Base-by-base conservation (phyloP, 148 eudicot genomes). In the Oxyria digyna region DNA sequence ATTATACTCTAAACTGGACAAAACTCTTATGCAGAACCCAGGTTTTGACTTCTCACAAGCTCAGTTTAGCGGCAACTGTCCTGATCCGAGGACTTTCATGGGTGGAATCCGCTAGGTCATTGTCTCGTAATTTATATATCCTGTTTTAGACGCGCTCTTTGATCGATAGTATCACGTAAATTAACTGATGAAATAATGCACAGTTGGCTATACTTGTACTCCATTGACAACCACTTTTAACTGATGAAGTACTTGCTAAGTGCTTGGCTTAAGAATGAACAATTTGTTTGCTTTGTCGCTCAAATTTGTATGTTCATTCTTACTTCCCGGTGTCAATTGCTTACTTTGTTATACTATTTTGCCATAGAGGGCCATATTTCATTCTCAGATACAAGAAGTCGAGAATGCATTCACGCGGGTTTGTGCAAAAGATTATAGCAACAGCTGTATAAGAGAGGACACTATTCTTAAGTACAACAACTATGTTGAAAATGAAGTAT, bases 31-130 rank as follows among this genome's bases (percentile, higher is more conserved):
- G 84, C 89, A 92, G 97, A 92, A 89, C 75, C 97, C 97, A 62
- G 97, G 97, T 42, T 92, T 92, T 48, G 95, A 93, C 75, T 93
- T 93, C 84, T 86, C 98, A 55, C 98, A 89, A 73, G 96, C 98
- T 17, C 91, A 89, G 69, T 93, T 89, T 75, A 67, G 82, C 43
- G 98, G 96, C 50, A 83, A 78, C 78, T 93, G 98, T 71, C 96
- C 98, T 42, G 95, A 93, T 76, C 98, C 98, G 15, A 89, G 84
- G 75, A 89, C 98, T 11, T 93, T 89, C 83, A 85, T 93, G 96
- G 98, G 98, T 14, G 96, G 98, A 67, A 89, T 93, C 52, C 71
- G 67, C 62, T 81, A 75, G 69, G 73, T 57, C 23, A 54, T 24
- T 64, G 21, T 64, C 23, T 42, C 15, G 8, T 33, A 14, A 24